These are phyloP conservation scores for Aspergillus ostianus DNA, from an alignment of 495 filamentous ascomycete genomes.

Conservation along the genomic window DNA sequence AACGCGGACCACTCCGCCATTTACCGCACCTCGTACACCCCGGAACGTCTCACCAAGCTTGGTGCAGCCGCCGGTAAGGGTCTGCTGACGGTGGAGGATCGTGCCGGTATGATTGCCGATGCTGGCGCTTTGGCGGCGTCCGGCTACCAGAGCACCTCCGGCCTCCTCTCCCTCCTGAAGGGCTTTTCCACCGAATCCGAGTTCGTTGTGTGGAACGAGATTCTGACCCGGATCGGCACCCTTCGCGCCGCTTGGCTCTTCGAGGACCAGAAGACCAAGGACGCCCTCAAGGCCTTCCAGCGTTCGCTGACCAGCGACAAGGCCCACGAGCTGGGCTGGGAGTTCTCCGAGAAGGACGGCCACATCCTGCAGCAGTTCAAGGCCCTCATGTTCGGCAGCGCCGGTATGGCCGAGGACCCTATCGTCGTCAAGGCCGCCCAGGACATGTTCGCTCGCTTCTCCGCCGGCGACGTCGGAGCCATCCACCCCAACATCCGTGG, in stretches of 20 bases:
- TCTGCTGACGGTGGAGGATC: slow-evolving; percentile 86
- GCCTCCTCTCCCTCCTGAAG: slow-evolving; percentile 78
- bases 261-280: slow-evolving; percentile 68
- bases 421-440: slow-evolving; percentile 57
- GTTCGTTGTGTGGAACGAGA: slow-evolving; percentile 94
- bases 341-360: slow-evolving; percentile 76
- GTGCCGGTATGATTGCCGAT: slow-evolving; percentile 94
- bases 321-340: slow-evolving; percentile 85
- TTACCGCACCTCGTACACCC: slow-evolving; percentile 63
- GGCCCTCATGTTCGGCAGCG: slow-evolving; percentile 60
- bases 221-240: slow-evolving; percentile 69
- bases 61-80: slow-evolving; percentile 78
- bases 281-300: slow-evolving; percentile 80
- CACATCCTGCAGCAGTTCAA: slow-evolving; percentile 89
- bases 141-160: slow-evolving; percentile 91
- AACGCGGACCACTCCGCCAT: slow-evolving; percentile 66
- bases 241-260: slow-evolving; percentile 87
- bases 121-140: slow-evolving; percentile 86
- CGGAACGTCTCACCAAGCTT: slow-evolving; percentile 60
- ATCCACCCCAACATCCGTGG: slow-evolving; percentile 67
- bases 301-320: slow-evolving; percentile 69
- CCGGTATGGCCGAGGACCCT: slow-evolving; percentile 59
- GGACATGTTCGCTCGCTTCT: slow-evolving; percentile 64
- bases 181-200: slow-evolving; percentile 80
- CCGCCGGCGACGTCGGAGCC: slow-evolving; percentile 54